Conservation (phyloP, 352 stramenopile species). For the Phytophthora idaei region DNA sequence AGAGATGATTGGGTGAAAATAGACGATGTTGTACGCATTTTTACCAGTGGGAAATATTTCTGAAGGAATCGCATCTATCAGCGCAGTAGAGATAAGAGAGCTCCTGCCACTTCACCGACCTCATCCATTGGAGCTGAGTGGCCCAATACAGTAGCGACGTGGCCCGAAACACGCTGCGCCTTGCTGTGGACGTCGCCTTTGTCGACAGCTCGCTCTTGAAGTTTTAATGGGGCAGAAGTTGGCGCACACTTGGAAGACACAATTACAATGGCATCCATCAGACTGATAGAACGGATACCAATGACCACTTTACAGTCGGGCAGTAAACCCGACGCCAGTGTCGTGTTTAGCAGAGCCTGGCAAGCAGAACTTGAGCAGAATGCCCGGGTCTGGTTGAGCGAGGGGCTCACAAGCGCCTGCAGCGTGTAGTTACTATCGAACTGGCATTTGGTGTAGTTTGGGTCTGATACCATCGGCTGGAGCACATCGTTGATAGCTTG, state of each 20-base stretch:
- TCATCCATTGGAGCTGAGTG: conserved; percentile 36
- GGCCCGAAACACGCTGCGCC: conserved; percentile 6
- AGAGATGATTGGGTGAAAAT: not conserved
- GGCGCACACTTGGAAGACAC: conserved; percentile 6
- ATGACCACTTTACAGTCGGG: conserved; percentile 26
- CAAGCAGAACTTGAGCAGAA: conserved; percentile 34
- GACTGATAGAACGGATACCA: conserved; percentile 9
- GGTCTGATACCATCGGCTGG: conserved; percentile 6
- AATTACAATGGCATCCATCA: conserved; percentile 11
- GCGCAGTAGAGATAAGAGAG: conserved; percentile 20
- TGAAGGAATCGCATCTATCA: not conserved
- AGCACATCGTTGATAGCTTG: conserved; percentile 5
- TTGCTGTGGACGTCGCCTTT: conserved; percentile 5
- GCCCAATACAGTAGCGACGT: conserved; percentile 16
- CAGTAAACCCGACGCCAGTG: conserved; percentile 6
- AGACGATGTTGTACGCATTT: too few species aligned
- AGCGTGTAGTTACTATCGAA: conserved; percentile 33
- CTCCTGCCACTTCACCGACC: conserved; percentile 6
- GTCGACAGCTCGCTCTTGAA: conserved; percentile 24
- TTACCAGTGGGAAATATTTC: not conserved
- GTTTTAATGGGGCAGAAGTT: not conserved
- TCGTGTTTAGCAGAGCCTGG: conserved; percentile 22
- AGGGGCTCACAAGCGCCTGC: conserved; percentile 9
- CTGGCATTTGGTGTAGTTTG: conserved; percentile 22
- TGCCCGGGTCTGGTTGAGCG: conserved; percentile 8